Percentiles rank a stretch among this genome's conserved stretches.
phyloP scores from a whole-genome alignment of 2,329 filamentous ascomycete genomes.

The Chrysosporium keratinophilum region DNA sequence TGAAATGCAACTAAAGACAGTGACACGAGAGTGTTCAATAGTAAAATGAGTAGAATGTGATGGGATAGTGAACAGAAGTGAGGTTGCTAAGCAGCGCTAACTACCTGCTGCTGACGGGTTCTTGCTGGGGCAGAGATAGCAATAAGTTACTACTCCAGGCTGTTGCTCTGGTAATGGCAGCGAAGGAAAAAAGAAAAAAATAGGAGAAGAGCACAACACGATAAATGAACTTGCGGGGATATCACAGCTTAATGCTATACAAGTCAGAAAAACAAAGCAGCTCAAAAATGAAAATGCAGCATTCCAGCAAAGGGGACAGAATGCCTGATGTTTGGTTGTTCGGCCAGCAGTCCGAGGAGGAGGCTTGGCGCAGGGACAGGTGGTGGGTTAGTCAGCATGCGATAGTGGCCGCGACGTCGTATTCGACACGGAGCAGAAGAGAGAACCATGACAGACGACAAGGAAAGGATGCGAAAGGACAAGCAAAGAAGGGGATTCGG shows the following conservation, averaged over 20 bases:
- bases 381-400: not conserved
- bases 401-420: not conserved
- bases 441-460: not conserved
- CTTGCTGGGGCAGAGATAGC: too few species aligned
- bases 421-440: not conserved
- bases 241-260: not conserved
- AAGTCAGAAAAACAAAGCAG: not conserved
- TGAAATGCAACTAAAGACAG: not conserved
- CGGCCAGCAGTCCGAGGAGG: not conserved
- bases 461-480: not conserved
- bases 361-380: not conserved
- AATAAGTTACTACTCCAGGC: too few species aligned
- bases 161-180: too few species aligned
- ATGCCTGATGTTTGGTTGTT: not conserved
- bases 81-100: too few species aligned
- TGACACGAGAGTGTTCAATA: not conserved
- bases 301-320: not conserved
- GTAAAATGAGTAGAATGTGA: too few species aligned
- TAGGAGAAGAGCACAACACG: too few species aligned
- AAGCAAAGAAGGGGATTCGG: too few species aligned
- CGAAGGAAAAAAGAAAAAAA: too few species aligned
- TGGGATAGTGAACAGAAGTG: too few species aligned
- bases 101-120: too few species aligned
- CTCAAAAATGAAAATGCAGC: not conserved
- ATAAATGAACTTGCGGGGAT: too few species aligned